These are phyloP conservation scores for Sistotremastrum suecicum DNA, from an alignment of 768 basidiomycete species.

Conservation along the genomic window DNA sequence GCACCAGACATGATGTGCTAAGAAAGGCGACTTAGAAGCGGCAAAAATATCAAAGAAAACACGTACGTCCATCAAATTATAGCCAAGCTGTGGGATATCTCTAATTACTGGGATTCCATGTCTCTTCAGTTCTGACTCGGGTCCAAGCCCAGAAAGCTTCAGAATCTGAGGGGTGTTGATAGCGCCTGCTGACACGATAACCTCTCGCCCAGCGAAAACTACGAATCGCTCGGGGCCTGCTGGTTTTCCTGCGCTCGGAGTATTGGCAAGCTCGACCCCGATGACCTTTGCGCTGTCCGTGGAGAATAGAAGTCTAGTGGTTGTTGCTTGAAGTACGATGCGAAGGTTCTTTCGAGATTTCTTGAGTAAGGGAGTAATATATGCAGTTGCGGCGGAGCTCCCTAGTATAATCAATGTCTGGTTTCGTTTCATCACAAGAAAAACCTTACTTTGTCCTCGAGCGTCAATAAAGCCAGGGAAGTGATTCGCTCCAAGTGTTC, in stretches of 20 bases:
- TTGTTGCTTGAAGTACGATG: too few relatives aligned
- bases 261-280: too few relatives aligned
- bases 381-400: too few relatives aligned
- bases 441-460: too few relatives aligned
- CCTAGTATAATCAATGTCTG: too few relatives aligned
- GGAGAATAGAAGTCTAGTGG: too few relatives aligned
- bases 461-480: neutral
- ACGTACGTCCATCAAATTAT: neutral
- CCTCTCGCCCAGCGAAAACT: constrained; percentile 4
- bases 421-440: too few relatives aligned
- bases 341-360: too few relatives aligned
- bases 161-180: constrained; percentile 12
- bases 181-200: constrained; percentile 12
- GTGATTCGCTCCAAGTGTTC: constrained; percentile 41
- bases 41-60: neutral
- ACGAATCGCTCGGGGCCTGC: too few relatives aligned
- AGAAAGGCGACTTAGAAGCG: neutral
- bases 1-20: neutral
- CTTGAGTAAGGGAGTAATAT: too few relatives aligned
- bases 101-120: neutral
- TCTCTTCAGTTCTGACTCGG: neutral
- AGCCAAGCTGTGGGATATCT: neutral
- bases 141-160: constrained; percentile 10
- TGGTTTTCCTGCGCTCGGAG: too few relatives aligned
- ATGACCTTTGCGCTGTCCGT: too few relatives aligned